phyloP scores from a whole-genome alignment of 768 basidiomycete genomes.

The Mycena galopus region DNA sequence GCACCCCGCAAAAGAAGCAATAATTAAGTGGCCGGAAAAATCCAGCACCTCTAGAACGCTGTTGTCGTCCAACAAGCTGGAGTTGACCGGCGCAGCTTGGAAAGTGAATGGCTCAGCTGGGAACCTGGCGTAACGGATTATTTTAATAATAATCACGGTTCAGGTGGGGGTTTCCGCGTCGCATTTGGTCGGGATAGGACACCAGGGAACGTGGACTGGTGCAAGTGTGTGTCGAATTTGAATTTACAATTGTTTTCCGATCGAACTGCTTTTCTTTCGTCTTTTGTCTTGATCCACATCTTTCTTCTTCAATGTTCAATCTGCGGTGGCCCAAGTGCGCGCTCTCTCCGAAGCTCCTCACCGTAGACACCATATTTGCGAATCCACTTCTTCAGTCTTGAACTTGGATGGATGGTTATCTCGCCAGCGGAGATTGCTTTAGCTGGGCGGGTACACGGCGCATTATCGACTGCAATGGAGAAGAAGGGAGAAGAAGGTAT shows the following conservation, averaged over 20 bases:
- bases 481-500: neutral
- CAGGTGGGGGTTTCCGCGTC: too few species aligned
- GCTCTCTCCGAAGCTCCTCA: neutral
- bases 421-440: neutral
- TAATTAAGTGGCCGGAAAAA: neutral
- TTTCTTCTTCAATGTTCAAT: neutral
- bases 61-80: too few species aligned
- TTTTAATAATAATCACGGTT: too few species aligned
- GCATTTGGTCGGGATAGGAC: too few species aligned
- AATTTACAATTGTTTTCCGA: conserved; percentile 1
- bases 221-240: too few species aligned
- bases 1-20: too few species aligned
- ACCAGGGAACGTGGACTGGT: too few species aligned
- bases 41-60: neutral
- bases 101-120: too few species aligned
- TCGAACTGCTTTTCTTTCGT: neutral
- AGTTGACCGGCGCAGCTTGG: too few species aligned
- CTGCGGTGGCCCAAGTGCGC: neutral
- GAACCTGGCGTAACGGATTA: too few species aligned
- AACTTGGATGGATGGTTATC: neutral
- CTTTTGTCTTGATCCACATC: neutral
- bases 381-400: neutral
- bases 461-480: too few species aligned
- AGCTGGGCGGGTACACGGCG: neutral
- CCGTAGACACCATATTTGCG: neutral